phyloP scores from a whole-genome alignment of 2,329 filamentous ascomycete genomes.

The Orbilia blumenaviensis region DNA sequence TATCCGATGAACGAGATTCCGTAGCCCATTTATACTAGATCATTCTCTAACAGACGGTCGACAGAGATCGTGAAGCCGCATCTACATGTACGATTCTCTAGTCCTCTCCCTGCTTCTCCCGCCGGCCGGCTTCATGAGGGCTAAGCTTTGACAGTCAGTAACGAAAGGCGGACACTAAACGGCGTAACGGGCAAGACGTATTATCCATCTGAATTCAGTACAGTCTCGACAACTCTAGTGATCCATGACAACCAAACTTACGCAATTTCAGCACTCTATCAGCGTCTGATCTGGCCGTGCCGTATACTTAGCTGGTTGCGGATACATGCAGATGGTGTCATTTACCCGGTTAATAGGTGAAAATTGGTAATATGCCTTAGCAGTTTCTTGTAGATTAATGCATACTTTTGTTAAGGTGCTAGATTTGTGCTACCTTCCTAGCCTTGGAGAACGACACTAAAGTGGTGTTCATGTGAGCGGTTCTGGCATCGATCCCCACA shows the following conservation, averaged over 20 bases:
- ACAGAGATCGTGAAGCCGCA: neutral
- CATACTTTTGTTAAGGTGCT: neutral
- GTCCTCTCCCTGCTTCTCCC: neutral
- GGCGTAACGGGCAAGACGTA: slow-evolving; percentile 25
- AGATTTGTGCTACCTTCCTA: slow-evolving; percentile 5
- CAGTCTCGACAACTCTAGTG: too few relatives aligned
- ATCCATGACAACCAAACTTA: too few relatives aligned
- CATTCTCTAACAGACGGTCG: neutral
- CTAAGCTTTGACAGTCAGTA: slow-evolving; percentile 7
- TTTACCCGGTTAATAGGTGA: neutral
- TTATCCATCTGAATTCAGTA: too few relatives aligned
- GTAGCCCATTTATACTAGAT: slow-evolving; percentile 8
- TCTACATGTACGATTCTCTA: slow-evolving; percentile 8
- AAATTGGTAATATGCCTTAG: neutral
- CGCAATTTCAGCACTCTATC: too few relatives aligned
- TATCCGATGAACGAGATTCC: neutral
- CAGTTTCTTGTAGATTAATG: neutral
- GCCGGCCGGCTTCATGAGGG: slow-evolving; percentile 22
- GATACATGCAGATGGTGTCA: slow-evolving; percentile 8
- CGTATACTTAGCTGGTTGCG: neutral
- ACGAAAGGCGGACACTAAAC: slow-evolving; percentile 2
- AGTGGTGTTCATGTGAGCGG: neutral
- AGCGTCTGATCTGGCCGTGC: too few relatives aligned
- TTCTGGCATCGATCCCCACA: neutral
- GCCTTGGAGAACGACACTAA: too few relatives aligned